Percentiles rank a stretch among this genome's conserved stretches.
Evolutionary conservation across 2,329 filamentous ascomycete genomes (phyloP).

Genomic region (Sclerotinia trifoliorum): DNA sequence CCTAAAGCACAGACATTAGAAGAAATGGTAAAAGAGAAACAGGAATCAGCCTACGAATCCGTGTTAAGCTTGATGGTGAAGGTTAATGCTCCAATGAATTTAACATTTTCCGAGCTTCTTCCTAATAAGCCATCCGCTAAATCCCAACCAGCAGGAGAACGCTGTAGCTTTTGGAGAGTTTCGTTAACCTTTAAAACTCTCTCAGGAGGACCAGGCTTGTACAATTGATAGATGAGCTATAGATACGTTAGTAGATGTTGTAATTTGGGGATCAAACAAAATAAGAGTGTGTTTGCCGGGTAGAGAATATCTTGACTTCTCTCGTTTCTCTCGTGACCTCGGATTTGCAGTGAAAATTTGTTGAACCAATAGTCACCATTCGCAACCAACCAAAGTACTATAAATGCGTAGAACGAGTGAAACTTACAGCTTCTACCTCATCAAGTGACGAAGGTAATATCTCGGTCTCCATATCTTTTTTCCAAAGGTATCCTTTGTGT

Average conservation of each 20-base stretch:
- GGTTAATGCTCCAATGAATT: conserved; percentile 90
- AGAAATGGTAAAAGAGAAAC: neutral
- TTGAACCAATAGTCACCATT: neutral
- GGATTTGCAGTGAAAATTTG: neutral
- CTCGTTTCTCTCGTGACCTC: conserved; percentile 5
- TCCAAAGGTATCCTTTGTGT: neutral
- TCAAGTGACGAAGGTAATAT: conserved; percentile 36
- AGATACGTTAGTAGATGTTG: neutral
- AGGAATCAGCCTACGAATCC: conserved; percentile 60
- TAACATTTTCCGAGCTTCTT: conserved; percentile 69
- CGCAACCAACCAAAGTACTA: neutral
- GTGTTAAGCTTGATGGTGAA: conserved; percentile 93
- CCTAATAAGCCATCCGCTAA: conserved; percentile 74
- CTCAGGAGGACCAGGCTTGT: conserved; percentile 46
- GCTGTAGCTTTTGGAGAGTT: conserved; percentile 74
- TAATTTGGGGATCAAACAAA: neutral
- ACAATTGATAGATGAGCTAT: conserved; percentile 51
- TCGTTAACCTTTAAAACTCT: conserved; percentile 61
- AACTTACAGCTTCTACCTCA: conserved; percentile 38
- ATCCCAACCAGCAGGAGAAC: conserved; percentile 78
- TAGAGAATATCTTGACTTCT: neutral
- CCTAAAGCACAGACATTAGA: conserved; percentile 37
- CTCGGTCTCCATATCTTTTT: conserved; percentile 24
- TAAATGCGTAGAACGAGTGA: neutral
- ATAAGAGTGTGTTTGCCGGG: neutral